Evolutionary conservation across 1,284 basidiomycete genomes (phyloP), one percentile per base, ranked within the genome.

Genomic region (Somion occarium): DNA sequence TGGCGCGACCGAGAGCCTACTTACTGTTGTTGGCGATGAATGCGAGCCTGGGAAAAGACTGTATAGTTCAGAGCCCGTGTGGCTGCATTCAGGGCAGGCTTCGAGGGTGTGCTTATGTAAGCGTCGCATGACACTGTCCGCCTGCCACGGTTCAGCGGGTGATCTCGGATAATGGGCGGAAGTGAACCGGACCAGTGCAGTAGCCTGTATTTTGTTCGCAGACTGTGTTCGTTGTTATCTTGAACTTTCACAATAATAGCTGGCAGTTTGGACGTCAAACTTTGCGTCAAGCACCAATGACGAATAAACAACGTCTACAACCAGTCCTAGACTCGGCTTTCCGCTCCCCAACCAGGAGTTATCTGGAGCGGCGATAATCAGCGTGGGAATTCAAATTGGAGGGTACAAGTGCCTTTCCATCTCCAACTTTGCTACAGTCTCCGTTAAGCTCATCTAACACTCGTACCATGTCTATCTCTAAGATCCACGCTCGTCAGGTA

Each of bases 401-500:
- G 34, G 22, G 43, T 54, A 54, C 49, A 53, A 53, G 46, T 45
- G 18, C n/a, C 42, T 51, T 23, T 41, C 38, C 48, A 45, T 53
- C 48, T 49, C 42, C 50, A 27, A 47, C 34, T 49, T 54, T 24
- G 34, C 50, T 46, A 46, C 47, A 53, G 50, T 43, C 57, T 43
- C 57, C 63, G 56, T 55, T n/a, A 52, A 63, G 61, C 65, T 60
- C 49, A 59, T 60, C 59, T 57, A 66, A 64, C 59, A 59, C 59
- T 61, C 63, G 63, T 61, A 75, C 64, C 73, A 94, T 94, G 91
- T 91, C 91, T 63, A 82, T 91, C 76, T 83, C 83, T 58, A 91
- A 92, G 75, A 73, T 95, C 64, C 78, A 85, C 74, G 90, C 91
- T 66, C 91, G 92, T 69, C 91, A 93, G 85, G 91, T 90, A 73